Conservation (phyloP, 2,329 filamentous ascomycete species). For the Pseudodiploospora longispora region DNA sequence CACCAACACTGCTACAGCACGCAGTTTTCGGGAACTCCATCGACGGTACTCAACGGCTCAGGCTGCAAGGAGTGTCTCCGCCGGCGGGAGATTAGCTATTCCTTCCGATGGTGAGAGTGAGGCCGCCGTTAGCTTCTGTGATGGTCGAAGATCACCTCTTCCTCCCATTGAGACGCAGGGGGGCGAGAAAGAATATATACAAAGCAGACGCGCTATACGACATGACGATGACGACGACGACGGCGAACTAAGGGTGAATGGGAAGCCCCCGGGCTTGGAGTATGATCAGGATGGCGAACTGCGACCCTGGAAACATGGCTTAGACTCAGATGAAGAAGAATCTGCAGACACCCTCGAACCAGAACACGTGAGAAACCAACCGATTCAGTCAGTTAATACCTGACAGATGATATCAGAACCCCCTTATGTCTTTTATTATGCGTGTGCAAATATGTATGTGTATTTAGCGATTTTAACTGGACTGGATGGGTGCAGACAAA, state of each 20-base stretch:
- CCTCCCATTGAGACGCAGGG: constrained; percentile 40
- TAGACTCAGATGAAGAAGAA: neutral
- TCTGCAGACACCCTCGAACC: too few relatives aligned
- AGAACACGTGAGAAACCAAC: too few relatives aligned
- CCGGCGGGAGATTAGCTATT: constrained; percentile 34
- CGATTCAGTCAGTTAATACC: too few relatives aligned
- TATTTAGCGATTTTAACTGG: constrained; percentile 15
- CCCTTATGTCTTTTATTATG: neutral
- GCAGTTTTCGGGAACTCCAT: constrained; percentile 56
- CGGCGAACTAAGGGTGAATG: constrained; percentile 16
- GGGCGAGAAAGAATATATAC: constrained; percentile 15
- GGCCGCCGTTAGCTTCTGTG: constrained; percentile 50
- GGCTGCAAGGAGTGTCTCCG: constrained; percentile 32
- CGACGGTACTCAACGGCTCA: constrained; percentile 50
- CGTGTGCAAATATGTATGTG: constrained; percentile 18
- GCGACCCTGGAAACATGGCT: too few relatives aligned
- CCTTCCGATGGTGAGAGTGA: constrained; percentile 54
- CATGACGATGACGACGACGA: constrained; percentile 12
- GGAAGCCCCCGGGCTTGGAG: neutral
- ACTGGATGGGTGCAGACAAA: constrained; percentile 1
- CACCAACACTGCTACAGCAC: constrained; percentile 57
- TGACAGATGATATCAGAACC: too few relatives aligned
- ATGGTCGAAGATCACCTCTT: constrained; percentile 48
- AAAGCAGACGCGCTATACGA: constrained; percentile 8
- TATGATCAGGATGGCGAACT: too few relatives aligned